Percentiles rank a stretch among this genome's conserved stretches.
These are phyloP conservation scores for Rhynchospora breviuscula DNA, from an alignment of 176 grass and related monocot species.

Conservation along the genomic window DNA sequence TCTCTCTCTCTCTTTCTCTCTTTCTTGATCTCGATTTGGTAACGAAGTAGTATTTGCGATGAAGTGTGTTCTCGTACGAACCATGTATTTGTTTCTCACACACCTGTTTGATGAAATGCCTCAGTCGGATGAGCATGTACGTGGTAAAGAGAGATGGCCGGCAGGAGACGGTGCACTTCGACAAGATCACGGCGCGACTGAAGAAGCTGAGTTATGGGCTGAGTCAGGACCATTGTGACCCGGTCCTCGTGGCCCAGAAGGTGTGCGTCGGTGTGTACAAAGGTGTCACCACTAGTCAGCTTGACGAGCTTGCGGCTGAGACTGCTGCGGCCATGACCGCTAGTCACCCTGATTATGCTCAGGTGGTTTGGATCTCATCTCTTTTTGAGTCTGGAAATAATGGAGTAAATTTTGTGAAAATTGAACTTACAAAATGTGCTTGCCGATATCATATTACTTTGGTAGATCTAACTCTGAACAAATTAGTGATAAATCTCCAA, in stretches of 20 bases:
- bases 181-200: constrained; percentile 93
- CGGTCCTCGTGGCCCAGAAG: constrained; percentile 87
- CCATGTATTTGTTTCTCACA: neutral
- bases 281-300: constrained; percentile 93
- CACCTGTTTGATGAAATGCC: constrained; percentile 51
- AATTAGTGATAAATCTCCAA: neutral
- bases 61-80: neutral
- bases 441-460: neutral
- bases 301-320: constrained; percentile 94
- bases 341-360: constrained; percentile 86
- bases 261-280: constrained; percentile 88
- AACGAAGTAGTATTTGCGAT: neutral
- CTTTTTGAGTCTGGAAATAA: neutral
- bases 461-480: neutral
- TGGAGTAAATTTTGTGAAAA: neutral
- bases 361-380: constrained; percentile 26
- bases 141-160: constrained; percentile 89
- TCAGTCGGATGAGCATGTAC: constrained; percentile 40
- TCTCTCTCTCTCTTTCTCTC: neutral
- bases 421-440: neutral
- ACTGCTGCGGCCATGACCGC: constrained; percentile 81
- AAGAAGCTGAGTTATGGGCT: constrained; percentile 98
- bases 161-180: constrained; percentile 88
- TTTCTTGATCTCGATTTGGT: neutral
- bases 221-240: constrained; percentile 97